These are phyloP conservation scores for Pseudocohnilembus persalinus DNA, from an alignment of 169 alveolate species.

Conservation along the genomic window DNA sequence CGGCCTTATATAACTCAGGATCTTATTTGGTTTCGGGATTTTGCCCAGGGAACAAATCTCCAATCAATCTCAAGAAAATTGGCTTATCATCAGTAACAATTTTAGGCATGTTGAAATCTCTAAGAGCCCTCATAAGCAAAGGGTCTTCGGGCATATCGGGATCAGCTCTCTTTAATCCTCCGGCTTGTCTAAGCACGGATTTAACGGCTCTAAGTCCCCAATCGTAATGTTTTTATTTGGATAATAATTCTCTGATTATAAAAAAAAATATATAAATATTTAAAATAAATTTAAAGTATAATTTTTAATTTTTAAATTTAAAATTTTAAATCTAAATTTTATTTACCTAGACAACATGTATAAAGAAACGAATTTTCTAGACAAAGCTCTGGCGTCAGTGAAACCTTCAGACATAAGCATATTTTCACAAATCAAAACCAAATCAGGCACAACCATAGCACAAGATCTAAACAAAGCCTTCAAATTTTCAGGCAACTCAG, in stretches of 20 bases:
- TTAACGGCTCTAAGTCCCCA: conserved; percentile 98
- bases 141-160: conserved; percentile 92
- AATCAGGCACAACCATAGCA: conserved; percentile 98
- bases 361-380: conserved; percentile 93
- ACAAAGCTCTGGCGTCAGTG: conserved; percentile 90
- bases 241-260: conserved; percentile 91
- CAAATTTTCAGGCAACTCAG: conserved; percentile 97
- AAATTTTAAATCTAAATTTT: too few species aligned
- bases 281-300: too few species aligned
- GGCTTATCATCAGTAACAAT: conserved; percentile 92
- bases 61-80: conserved; percentile 92
- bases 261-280: too few species aligned
- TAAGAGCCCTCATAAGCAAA: conserved; percentile 94
- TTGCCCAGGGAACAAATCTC: conserved; percentile 94
- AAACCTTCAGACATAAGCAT: conserved; percentile 98
- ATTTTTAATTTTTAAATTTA: too few species aligned
- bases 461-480: conserved; percentile 95
- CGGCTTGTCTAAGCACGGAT: conserved; percentile 96
- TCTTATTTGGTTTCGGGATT: conserved; percentile 88
- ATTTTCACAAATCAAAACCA: conserved; percentile 94
- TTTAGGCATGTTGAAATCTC: conserved; percentile 97
- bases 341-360: conserved; percentile 88
- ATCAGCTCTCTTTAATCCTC: conserved; percentile 93
- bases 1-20: conserved; percentile 83
- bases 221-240: conserved; percentile 95